Conservation (phyloP, 2,329 filamentous ascomycete genomes). For the Aspergillus neotritici region DNA sequence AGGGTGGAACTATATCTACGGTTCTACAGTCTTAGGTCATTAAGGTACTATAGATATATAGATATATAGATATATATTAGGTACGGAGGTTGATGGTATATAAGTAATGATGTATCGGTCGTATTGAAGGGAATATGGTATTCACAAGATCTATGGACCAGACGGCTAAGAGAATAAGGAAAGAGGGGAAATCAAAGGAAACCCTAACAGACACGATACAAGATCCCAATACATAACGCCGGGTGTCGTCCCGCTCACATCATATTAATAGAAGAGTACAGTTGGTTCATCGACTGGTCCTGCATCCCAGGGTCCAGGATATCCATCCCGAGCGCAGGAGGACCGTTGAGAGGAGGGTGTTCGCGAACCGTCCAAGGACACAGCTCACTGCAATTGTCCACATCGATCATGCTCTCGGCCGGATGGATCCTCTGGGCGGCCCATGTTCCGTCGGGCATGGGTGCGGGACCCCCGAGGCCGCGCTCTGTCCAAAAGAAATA, state of each 20-base stretch:
- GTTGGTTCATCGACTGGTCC: constrained; percentile 28
- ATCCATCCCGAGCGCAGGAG: constrained; percentile 30
- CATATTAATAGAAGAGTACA: constrained; percentile 34
- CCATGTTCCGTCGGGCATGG: constrained; percentile 28
- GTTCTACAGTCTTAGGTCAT: too few species aligned
- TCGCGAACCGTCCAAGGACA: constrained; percentile 38
- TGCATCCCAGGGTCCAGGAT: constrained; percentile 30
- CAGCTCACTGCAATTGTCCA: constrained; percentile 35
- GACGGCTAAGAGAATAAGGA: too few species aligned
- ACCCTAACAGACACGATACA: constrained; percentile 1
- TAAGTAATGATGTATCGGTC: too few species aligned
- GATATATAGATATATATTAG: too few species aligned
- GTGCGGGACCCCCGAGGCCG: constrained; percentile 25
- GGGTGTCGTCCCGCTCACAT: constrained; percentile 14
- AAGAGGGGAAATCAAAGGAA: neutral
- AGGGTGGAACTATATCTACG: constrained; percentile 14
- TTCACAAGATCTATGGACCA: too few species aligned
- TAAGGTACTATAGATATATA: too few species aligned
- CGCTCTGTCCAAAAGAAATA: constrained; percentile 35
- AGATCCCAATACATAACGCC: constrained; percentile 1
- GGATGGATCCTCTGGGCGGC: constrained; percentile 35
- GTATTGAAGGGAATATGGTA: too few species aligned
- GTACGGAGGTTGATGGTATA: too few species aligned
- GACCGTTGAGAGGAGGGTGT: constrained; percentile 29
- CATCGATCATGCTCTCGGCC: constrained; percentile 27